Evolutionary conservation across 257 asterid genomes (phyloP).

Genomic region (Ophiorrhiza pumila): DNA sequence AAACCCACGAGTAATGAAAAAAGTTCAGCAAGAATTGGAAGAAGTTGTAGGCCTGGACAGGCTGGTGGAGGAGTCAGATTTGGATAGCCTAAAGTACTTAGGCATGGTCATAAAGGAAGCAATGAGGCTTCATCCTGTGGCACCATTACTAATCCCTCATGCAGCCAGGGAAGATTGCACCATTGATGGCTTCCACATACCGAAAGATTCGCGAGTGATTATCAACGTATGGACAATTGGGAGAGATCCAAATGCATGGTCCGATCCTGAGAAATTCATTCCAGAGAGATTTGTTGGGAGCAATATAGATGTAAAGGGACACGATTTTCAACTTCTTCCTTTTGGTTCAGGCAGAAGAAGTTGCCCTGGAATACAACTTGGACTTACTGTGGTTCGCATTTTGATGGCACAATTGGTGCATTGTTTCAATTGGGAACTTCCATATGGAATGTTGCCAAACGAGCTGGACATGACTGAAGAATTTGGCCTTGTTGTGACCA

Average conservation of each 20-base stretch:
- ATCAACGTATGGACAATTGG: conserved; percentile 44
- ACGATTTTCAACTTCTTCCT: conserved; percentile 20
- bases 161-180: too few species aligned
- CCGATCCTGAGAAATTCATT: conserved; percentile 36
- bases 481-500: conserved; percentile 15
- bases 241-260: conserved; percentile 42
- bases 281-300: conserved; percentile 22
- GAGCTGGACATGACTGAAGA: conserved; percentile 25
- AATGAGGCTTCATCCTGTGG: conserved; percentile 21
- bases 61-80: conserved; percentile 51
- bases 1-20: conserved; percentile 36
- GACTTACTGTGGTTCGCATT: too few species aligned
- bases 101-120: conserved; percentile 46
- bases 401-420: conserved; percentile 21
- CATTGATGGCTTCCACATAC: conserved; percentile 22
- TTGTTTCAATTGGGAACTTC: conserved; percentile 23
- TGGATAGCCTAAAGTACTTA: too few species aligned
- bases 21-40: conserved; percentile 42
- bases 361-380: conserved; percentile 17
- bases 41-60: conserved; percentile 43
- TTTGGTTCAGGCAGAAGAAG: conserved; percentile 26
- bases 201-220: conserved; percentile 35
- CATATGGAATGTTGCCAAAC: conserved; percentile 12
- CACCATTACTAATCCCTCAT: conserved; percentile 18
- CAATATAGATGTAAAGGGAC: conserved; percentile 12